phyloP scores from a whole-genome alignment of 2,329 filamentous ascomycete species.

The Podosphaera xanthii region DNA sequence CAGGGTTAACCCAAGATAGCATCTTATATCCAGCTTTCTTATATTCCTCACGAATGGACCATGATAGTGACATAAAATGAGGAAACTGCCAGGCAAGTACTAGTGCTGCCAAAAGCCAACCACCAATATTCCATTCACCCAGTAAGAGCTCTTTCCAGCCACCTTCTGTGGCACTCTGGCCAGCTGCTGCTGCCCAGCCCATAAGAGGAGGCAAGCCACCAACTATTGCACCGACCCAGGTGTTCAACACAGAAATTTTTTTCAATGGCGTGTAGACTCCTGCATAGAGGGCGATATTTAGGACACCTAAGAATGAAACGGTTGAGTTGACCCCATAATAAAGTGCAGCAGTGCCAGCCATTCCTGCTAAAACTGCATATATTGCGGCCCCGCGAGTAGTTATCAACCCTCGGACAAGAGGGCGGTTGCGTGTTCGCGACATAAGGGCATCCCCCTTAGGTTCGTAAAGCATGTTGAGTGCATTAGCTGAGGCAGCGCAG shows the following conservation, averaged over 20 bases:
- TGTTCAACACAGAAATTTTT: slow-evolving; percentile 66
- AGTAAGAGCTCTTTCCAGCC: slow-evolving; percentile 53
- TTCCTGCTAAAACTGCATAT: slow-evolving; percentile 57
- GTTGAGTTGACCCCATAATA: slow-evolving; percentile 90
- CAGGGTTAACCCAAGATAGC: slow-evolving; percentile 74
- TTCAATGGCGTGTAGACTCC: slow-evolving; percentile 87
- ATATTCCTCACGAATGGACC: slow-evolving; percentile 79
- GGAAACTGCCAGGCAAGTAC: slow-evolving; percentile 96
- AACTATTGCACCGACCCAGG: slow-evolving; percentile 82
- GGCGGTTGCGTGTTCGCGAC: slow-evolving; percentile 77
- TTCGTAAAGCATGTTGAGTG: slow-evolving; percentile 95
- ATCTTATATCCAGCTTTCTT: slow-evolving; percentile 42
- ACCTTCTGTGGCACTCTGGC: slow-evolving; percentile 57
- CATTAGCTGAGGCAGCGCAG: slow-evolving; percentile 76
- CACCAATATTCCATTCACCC: slow-evolving; percentile 45
- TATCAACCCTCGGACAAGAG: slow-evolving; percentile 63
- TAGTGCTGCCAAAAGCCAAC: slow-evolving; percentile 68
- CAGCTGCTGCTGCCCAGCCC: slow-evolving; percentile 92
- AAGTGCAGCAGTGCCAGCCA: slow-evolving; percentile 45
- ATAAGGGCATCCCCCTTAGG: slow-evolving; percentile 75
- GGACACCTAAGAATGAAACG: slow-evolving; percentile 59
- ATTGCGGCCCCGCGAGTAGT: slow-evolving; percentile 44
- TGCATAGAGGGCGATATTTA: slow-evolving; percentile 78
- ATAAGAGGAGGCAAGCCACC: slow-evolving; percentile 88
- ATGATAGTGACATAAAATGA: slow-evolving; percentile 88